Evolutionary conservation across 1,139 yeast species (phyloP).

Genomic region (Scheffersomyces quercinus): DNA sequence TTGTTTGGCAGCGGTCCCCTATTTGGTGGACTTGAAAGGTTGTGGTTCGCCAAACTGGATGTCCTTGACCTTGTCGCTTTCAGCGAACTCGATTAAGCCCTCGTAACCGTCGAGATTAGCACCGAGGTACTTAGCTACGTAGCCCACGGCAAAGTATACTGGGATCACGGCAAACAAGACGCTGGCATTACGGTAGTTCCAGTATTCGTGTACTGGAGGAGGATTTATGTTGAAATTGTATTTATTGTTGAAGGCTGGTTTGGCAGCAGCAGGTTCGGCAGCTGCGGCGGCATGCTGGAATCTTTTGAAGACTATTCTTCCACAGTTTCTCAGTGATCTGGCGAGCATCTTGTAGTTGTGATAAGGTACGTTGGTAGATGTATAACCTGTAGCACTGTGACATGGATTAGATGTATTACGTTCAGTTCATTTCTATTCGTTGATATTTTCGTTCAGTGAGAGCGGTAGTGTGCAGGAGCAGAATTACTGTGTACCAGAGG

Average conservation of each 20-base stretch:
- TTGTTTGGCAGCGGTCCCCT: too few species aligned
- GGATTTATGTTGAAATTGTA: conserved; percentile 46
- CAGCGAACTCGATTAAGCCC: conserved; percentile 36
- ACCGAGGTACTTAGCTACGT: conserved; percentile 35
- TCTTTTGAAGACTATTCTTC: conserved; percentile 26
- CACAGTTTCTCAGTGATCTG: conserved; percentile 24
- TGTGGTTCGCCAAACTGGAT: conserved; percentile 43
- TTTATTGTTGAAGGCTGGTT: conserved; percentile 42
- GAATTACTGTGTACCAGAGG: too few species aligned
- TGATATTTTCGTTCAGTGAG: neutral
- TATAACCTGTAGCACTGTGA: too few species aligned
- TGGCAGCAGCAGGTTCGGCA: conserved; percentile 18
- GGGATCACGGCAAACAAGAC: conserved; percentile 43
- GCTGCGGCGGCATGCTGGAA: conserved; percentile 34
- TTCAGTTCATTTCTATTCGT: neutral
- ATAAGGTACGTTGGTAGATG: neutral
- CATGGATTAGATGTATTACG: too few species aligned
- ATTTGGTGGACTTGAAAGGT: conserved; percentile 3
- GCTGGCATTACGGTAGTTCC: conserved; percentile 42
- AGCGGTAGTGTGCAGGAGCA: too few species aligned
- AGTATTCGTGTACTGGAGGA: conserved; percentile 51
- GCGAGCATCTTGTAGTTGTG: conserved; percentile 23
- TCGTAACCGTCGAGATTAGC: conserved; percentile 30
- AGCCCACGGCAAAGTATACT: conserved; percentile 35
- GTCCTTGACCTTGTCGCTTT: conserved; percentile 36